These are phyloP conservation scores for Rhizopogon vinicolor DNA, from an alignment of 768 basidiomycete genomes.

Conservation along the genomic window DNA sequence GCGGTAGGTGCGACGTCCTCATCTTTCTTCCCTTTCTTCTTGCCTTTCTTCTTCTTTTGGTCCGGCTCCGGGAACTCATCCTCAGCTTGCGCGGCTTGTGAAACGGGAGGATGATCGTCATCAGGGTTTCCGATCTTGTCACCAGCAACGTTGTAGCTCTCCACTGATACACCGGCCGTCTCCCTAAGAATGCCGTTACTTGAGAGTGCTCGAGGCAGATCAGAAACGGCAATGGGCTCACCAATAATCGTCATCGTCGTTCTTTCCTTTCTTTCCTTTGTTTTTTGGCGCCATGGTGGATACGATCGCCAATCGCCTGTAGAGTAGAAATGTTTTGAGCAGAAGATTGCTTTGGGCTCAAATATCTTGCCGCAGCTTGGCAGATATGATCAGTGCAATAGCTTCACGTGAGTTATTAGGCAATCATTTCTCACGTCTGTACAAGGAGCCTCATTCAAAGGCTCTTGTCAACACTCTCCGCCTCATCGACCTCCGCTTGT, in stretches of 20 bases:
- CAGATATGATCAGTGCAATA: neutral
- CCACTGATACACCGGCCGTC: slow-evolving; percentile 54
- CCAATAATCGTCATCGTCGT: slow-evolving; percentile 79
- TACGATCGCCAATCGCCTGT: neutral
- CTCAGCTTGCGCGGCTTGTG: slow-evolving; percentile 36
- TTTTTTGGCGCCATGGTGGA: slow-evolving; percentile 47
- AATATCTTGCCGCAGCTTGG: neutral
- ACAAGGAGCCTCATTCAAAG: too few relatives aligned
- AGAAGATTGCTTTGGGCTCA: neutral
- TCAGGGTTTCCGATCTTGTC: slow-evolving; percentile 33
- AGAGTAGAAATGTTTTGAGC: neutral
- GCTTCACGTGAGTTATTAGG: neutral
- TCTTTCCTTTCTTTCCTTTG: slow-evolving; percentile 88
- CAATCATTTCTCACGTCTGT: neutral
- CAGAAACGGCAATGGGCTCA: slow-evolving; percentile 27
- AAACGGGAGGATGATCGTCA: slow-evolving; percentile 40
- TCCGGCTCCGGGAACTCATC: slow-evolving; percentile 5
- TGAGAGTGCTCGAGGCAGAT: slow-evolving; percentile 10
- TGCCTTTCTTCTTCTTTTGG: slow-evolving; percentile 33
- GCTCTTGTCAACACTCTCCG: too few relatives aligned
- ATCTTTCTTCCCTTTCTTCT: slow-evolving; percentile 59
- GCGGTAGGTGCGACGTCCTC: slow-evolving; percentile 34
- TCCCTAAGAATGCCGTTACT: slow-evolving; percentile 41
- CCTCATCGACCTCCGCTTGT: too few relatives aligned
- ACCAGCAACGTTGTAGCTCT: slow-evolving; percentile 32